A percentile compares a stretch with the other conserved stretches of the same genome.
phyloP scores from a whole-genome alignment of 75 land plant species.

The Sequoiadendron giganteum region DNA sequence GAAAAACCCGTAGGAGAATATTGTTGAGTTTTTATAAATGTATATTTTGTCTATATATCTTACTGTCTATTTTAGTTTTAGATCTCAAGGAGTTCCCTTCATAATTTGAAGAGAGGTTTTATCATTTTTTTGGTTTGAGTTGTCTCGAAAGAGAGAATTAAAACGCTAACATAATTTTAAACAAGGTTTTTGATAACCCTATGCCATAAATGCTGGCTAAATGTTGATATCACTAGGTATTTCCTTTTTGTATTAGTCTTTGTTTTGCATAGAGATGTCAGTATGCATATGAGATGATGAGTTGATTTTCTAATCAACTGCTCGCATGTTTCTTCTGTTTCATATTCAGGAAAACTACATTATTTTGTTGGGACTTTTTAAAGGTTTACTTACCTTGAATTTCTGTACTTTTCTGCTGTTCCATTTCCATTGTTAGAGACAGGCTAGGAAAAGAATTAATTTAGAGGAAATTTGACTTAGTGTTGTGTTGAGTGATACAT shows the following conservation, averaged over 20 bases:
- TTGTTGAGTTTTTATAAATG: no score
- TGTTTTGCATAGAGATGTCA: no score
- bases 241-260: neutral
- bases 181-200: neutral
- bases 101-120: no score
- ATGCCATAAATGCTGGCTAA: neutral
- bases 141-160: no score
- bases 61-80: no score
- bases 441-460: neutral
- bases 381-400: neutral
- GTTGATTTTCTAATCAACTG: neutral
- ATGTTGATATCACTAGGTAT: neutral
- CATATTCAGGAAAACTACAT: neutral
- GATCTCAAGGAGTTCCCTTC: no score
- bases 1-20: no score
- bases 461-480: neutral
- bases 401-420: neutral
- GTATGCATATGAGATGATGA: neutral
- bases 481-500: neutral
- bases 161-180: no score
- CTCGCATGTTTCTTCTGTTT: neutral
- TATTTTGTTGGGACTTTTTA: no score
- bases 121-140: no score
- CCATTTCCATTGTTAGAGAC: neutral
- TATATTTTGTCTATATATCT: no score